Evolutionary conservation across 345 rosid species (phyloP).

Genomic region (Brassica juncea): DNA sequence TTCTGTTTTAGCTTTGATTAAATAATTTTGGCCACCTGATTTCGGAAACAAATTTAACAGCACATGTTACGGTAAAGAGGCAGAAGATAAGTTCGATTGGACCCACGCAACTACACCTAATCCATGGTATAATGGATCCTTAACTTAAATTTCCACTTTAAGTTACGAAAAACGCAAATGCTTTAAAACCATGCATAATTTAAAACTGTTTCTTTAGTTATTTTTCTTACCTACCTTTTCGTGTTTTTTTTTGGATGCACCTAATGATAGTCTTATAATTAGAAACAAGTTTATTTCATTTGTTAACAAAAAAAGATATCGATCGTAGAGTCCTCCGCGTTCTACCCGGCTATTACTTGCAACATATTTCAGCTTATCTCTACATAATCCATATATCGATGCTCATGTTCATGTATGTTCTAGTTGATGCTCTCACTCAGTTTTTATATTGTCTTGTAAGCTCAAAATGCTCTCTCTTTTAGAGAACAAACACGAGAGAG

Average conservation of each 20-base stretch:
- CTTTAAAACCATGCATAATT: background rate
- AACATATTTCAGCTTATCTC: background rate
- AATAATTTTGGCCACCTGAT: background rate
- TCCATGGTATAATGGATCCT: background rate
- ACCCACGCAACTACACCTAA: conserved; percentile 14
- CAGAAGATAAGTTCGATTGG: conserved; percentile 9
- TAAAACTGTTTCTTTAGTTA: background rate
- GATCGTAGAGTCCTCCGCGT: background rate
- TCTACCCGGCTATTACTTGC: background rate
- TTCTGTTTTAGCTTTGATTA: background rate
- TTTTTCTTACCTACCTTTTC: background rate
- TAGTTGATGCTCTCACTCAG: background rate
- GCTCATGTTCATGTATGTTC: background rate
- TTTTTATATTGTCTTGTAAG: background rate
- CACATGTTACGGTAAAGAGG: background rate
- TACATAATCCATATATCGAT: background rate
- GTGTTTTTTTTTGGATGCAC: background rate
- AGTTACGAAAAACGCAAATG: background rate
- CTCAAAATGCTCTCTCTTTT: background rate
- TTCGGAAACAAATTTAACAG: background rate
- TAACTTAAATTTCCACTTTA: conserved; percentile 4
- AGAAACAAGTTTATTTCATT: background rate
- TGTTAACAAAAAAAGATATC: background rate
- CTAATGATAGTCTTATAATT: conserved; percentile 8
- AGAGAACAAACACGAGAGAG: background rate